phyloP scores from a whole-genome alignment of 2,329 filamentous ascomycete species.

The Aspergillus thermomutatus region DNA sequence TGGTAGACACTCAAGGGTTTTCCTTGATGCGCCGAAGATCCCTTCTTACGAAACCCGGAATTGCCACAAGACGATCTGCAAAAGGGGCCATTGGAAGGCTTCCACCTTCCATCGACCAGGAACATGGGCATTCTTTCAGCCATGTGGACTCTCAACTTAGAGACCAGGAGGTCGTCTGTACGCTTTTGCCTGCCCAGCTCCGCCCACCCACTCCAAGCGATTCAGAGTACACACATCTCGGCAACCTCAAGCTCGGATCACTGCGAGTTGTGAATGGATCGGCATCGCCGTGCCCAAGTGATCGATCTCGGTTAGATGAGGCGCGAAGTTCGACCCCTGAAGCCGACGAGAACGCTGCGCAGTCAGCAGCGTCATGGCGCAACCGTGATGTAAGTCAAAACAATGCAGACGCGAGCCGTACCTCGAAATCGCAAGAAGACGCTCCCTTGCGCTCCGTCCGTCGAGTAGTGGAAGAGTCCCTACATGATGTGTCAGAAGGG shows the following conservation, averaged over 20 bases:
- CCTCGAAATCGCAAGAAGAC: neutral
- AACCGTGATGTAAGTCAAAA: neutral
- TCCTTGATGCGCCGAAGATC: constrained; percentile 38
- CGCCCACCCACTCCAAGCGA: constrained; percentile 28
- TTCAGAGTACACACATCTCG: constrained; percentile 38
- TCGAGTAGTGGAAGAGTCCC: constrained; percentile 4
- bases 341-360: neutral
- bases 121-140: constrained; percentile 14
- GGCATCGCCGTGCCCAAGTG: constrained; percentile 36
- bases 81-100: constrained; percentile 19
- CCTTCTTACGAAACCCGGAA: constrained; percentile 32
- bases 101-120: constrained; percentile 23
- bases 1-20: constrained; percentile 31
- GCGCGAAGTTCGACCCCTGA: constrained; percentile 12
- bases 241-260: constrained; percentile 39
- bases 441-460: neutral
- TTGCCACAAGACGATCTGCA: constrained; percentile 33
- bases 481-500: constrained; percentile 6
- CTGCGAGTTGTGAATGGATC: constrained; percentile 39
- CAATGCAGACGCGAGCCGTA: neutral
- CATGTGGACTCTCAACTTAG: constrained; percentile 1
- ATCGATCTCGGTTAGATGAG: constrained; percentile 23
- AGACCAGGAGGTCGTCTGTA: constrained; percentile 8
- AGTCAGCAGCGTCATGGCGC: neutral
- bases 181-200: constrained; percentile 8